These are phyloP conservation scores for Yamadazyma paraphyllophila DNA, from an alignment of 805 yeast genomes.

Conservation along the genomic window DNA sequence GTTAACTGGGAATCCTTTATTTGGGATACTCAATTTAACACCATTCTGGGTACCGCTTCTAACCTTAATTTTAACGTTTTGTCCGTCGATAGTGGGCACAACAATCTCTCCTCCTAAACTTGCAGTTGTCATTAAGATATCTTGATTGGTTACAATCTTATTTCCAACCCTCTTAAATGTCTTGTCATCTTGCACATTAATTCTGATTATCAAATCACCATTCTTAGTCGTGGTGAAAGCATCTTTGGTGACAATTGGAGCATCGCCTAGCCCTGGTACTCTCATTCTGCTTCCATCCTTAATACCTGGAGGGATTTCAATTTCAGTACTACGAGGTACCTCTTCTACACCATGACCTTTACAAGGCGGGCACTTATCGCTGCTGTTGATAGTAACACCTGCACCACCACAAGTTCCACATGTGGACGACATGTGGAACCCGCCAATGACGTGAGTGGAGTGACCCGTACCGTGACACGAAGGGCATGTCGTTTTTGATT, in stretches of 20 bases:
- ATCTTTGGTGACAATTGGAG: slow-evolving; percentile 73
- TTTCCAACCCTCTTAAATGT: slow-evolving; percentile 64
- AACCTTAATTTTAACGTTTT: slow-evolving; percentile 69
- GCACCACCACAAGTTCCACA: slow-evolving; percentile 86
- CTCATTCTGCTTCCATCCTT: slow-evolving; percentile 83
- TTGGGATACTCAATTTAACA: slow-evolving; percentile 70
- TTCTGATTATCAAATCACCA: slow-evolving; percentile 86
- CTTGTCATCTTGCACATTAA: slow-evolving; percentile 74
- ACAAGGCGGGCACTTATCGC: slow-evolving; percentile 75
- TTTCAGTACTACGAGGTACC: slow-evolving; percentile 63
- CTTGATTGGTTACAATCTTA: slow-evolving; percentile 62
- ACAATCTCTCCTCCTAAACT: slow-evolving; percentile 89
- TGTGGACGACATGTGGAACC: slow-evolving; percentile 95
- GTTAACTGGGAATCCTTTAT: slow-evolving; percentile 79
- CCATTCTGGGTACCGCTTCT: slow-evolving; percentile 84
- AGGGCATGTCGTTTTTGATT: slow-evolving; percentile 72
- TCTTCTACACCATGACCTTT: slow-evolving; percentile 87
- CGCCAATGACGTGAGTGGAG: slow-evolving; percentile 81
- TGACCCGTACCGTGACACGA: slow-evolving; percentile 94
- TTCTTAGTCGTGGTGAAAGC: slow-evolving; percentile 64
- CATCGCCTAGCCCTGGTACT: slow-evolving; percentile 86
- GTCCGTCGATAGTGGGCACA: slow-evolving; percentile 89
- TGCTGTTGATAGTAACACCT: slow-evolving; percentile 70
- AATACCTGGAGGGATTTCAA: slow-evolving; percentile 87
- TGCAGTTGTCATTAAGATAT: slow-evolving; percentile 91